Percentiles rank a stretch among this genome's conserved stretches.
phyloP scores from a whole-genome alignment of 2,329 filamentous ascomycete species.

The Aspergillus udagawae region DNA sequence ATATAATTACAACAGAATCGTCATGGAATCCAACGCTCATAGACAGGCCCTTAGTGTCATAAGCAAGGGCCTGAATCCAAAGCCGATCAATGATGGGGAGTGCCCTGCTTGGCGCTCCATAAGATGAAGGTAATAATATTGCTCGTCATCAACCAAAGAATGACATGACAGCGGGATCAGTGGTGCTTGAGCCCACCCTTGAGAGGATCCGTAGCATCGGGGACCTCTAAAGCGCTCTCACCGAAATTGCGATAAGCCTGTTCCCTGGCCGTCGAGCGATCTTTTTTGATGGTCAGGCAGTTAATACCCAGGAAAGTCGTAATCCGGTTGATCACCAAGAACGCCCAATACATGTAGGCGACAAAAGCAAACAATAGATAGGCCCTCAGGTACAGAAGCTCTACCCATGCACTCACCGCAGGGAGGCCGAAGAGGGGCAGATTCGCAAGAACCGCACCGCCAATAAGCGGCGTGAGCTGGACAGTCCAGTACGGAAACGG shows the following conservation, averaged over 20 bases:
- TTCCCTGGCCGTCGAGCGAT: slow-evolving; percentile 31
- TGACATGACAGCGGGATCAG: slow-evolving; percentile 4
- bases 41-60: neutral
- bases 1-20: neutral
- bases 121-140: neutral
- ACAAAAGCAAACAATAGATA: slow-evolving; percentile 80
- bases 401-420: slow-evolving; percentile 60
- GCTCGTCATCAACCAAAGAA: neutral
- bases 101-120: neutral
- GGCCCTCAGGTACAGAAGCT: slow-evolving; percentile 75
- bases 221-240: slow-evolving; percentile 15
- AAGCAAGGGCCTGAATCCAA: neutral
- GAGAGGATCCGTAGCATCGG: slow-evolving; percentile 2
- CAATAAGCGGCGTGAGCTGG: slow-evolving; percentile 80
- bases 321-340: slow-evolving; percentile 84
- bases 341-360: slow-evolving; percentile 93
- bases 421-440: slow-evolving; percentile 71
- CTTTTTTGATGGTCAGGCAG: slow-evolving; percentile 72
- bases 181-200: slow-evolving; percentile 16
- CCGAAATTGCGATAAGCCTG: slow-evolving; percentile 34
- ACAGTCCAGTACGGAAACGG: slow-evolving; percentile 97
- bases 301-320: slow-evolving; percentile 91
- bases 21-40: neutral
- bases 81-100: neutral
- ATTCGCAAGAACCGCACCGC: slow-evolving; percentile 79